These are phyloP conservation scores for Acidomyces sp. DNA, from an alignment of 495 filamentous ascomycete genomes.

Conservation along the genomic window DNA sequence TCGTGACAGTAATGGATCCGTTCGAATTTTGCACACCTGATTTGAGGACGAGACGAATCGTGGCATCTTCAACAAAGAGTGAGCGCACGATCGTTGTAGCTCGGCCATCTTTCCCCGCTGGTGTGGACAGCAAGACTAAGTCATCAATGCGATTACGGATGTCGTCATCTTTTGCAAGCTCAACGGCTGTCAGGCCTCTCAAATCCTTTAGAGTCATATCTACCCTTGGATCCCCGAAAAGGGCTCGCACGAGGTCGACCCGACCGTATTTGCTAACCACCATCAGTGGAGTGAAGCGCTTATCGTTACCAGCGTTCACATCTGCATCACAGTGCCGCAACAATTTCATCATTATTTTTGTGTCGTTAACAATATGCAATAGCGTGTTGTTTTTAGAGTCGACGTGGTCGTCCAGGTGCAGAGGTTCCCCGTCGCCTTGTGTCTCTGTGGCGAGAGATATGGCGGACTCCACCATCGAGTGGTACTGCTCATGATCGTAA, in stretches of 20 bases:
- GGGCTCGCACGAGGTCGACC: constrained; percentile 75
- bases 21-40: constrained; percentile 63
- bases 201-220: constrained; percentile 74
- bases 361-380: constrained; percentile 82
- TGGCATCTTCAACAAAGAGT: constrained; percentile 94
- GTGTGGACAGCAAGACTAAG: constrained; percentile 65
- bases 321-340: constrained; percentile 77
- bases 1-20: constrained; percentile 75
- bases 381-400: constrained; percentile 89
- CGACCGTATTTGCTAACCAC: constrained; percentile 98
- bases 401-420: constrained; percentile 87
- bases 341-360: constrained; percentile 59
- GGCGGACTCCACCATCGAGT: constrained; percentile 68
- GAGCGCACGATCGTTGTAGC: constrained; percentile 92
- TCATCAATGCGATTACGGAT: constrained; percentile 94
- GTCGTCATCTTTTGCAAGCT: constrained; percentile 96
- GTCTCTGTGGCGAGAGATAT: constrained; percentile 57
- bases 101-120: constrained; percentile 57
- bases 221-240: constrained; percentile 78
- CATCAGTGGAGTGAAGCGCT: constrained; percentile 91
- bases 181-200: constrained; percentile 85
- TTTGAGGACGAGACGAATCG: constrained; percentile 84
- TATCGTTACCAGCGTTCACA: constrained; percentile 92
- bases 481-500: constrained; percentile 85
- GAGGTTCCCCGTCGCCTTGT: constrained; percentile 62